Conservation (phyloP, 495 filamentous ascomycete genomes). For the Oleoguttula mirabilis region DNA sequence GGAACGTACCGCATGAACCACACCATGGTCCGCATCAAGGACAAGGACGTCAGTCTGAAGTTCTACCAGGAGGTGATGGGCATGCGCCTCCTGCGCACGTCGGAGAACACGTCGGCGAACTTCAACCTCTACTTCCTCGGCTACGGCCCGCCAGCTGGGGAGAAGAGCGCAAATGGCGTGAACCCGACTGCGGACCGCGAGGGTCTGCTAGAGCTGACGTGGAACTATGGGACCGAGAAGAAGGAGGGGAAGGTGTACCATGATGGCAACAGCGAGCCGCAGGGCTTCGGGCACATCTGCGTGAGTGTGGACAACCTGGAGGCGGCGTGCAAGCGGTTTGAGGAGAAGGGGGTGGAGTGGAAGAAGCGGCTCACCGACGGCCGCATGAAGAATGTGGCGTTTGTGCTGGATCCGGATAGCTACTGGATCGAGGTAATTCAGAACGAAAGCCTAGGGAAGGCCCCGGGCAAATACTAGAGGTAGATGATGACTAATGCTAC, state of each 20-base stretch:
- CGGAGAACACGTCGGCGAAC: slow-evolving; percentile 52
- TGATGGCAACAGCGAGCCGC: slow-evolving; percentile 78
- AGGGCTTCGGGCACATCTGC: slow-evolving; percentile 88
- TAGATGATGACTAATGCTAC: too few relatives aligned
- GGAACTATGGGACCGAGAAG: slow-evolving; percentile 96
- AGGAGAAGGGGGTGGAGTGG: slow-evolving; percentile 69
- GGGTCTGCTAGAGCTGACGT: slow-evolving; percentile 81
- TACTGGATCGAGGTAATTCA: slow-evolving; percentile 90
- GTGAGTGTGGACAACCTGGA: slow-evolving; percentile 83
- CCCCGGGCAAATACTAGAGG: background rate
- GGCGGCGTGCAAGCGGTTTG: slow-evolving; percentile 73
- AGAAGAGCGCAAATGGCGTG: slow-evolving; percentile 33
- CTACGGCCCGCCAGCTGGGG: slow-evolving; percentile 49
- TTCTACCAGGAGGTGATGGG: slow-evolving; percentile 89
- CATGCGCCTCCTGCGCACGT: slow-evolving; percentile 65
- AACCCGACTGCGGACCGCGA: slow-evolving; percentile 57
- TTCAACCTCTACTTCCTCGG: slow-evolving; percentile 94
- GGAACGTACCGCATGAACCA: slow-evolving; percentile 41
- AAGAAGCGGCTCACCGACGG: slow-evolving; percentile 91
- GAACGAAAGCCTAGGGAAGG: slow-evolving; percentile 42
- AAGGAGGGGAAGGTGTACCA: slow-evolving; percentile 77
- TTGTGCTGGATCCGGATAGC: slow-evolving; percentile 46
- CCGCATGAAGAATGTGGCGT: slow-evolving; percentile 89
- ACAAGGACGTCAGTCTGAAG: slow-evolving; percentile 64
- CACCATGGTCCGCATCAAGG: slow-evolving; percentile 94